A percentile compares a stretch with the other conserved stretches of the same genome.
Evolutionary conservation across 2,329 filamentous ascomycete species (phyloP).

Genomic region (Sarocladium kiliense): DNA sequence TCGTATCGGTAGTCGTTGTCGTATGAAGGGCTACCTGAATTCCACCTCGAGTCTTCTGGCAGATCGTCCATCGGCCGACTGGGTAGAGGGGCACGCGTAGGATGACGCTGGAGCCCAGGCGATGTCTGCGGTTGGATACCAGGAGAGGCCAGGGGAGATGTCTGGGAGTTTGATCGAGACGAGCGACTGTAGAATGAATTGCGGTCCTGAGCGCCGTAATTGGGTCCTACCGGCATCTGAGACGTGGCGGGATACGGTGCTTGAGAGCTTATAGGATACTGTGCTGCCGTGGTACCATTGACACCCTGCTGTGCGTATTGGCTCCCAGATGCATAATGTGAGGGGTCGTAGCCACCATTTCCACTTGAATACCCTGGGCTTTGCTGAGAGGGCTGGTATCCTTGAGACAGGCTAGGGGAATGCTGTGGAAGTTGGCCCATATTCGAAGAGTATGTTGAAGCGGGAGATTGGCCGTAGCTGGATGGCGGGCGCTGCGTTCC

Average conservation of each 20-base stretch:
- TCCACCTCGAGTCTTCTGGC: conserved; percentile 37
- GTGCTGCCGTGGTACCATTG: conserved; percentile 33
- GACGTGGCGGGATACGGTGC: conserved; percentile 47
- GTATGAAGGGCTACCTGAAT: conserved; percentile 26
- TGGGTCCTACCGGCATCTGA: conserved; percentile 48
- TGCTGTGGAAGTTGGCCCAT: conserved; percentile 20
- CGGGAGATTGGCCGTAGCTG: conserved; percentile 31
- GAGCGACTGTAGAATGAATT: conserved; percentile 38
- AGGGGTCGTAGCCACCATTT: conserved; percentile 27
- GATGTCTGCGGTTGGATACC: conserved; percentile 35
- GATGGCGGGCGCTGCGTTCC: conserved; percentile 25
- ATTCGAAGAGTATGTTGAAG: conserved; percentile 23
- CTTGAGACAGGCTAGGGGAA: conserved; percentile 25
- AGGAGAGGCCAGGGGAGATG: conserved; percentile 42
- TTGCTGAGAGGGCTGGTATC: conserved; percentile 33
- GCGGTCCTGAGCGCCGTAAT: conserved; percentile 42
- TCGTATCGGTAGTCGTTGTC: conserved; percentile 30
- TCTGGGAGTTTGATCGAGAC: conserved; percentile 44
- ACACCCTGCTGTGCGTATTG: conserved; percentile 31
- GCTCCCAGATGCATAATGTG: conserved; percentile 19
- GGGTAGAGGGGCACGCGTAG: conserved; percentile 56
- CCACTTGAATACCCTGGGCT: neutral
- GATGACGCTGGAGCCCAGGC: conserved; percentile 48
- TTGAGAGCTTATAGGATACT: conserved; percentile 31
- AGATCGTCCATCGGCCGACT: conserved; percentile 43